Percentiles rank a stretch among this genome's conserved stretches.
These are phyloP conservation scores for Yamadazyma triangularis DNA, from an alignment of 1,139 yeast genomes.

Conservation along the genomic window DNA sequence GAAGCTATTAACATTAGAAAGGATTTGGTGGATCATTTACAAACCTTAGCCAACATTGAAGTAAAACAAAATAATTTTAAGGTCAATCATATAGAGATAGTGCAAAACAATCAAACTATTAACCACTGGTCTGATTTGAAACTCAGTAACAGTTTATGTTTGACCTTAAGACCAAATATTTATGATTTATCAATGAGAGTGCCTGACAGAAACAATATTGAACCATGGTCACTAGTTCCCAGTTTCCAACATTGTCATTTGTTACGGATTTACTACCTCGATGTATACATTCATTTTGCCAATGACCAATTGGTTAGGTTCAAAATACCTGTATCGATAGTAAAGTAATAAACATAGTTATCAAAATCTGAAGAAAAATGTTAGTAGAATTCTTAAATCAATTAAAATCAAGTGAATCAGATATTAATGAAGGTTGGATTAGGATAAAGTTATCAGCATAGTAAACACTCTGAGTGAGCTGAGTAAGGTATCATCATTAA, in stretches of 20 bases:
- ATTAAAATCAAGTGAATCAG: too few relatives aligned
- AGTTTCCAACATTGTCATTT: neutral
- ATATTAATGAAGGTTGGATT: constrained; percentile 46
- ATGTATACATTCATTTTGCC: neutral
- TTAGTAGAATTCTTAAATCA: constrained; percentile 3
- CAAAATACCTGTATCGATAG: neutral
- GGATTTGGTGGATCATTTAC: constrained; percentile 27
- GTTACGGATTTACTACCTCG: neutral
- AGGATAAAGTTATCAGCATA: constrained; percentile 45
- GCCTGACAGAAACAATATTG: neutral
- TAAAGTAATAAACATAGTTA: neutral
- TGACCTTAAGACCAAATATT: neutral
- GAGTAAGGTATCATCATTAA: constrained; percentile 49
- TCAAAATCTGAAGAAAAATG: constrained; percentile 5
- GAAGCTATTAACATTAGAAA: constrained; percentile 27
- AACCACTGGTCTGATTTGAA: neutral
- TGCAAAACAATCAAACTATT: neutral
- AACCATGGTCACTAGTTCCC: constrained; percentile 1
- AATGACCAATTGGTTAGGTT: neutral
- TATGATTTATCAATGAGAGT: neutral
- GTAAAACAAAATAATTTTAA: constrained; percentile 12
- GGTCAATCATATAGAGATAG: neutral
- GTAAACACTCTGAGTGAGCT: constrained; percentile 52
- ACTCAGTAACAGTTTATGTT: constrained; percentile 3
- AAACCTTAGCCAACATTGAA: constrained; percentile 23